phyloP scores from a whole-genome alignment of 768 basidiomycete genomes.

The Trametes punicea region DNA sequence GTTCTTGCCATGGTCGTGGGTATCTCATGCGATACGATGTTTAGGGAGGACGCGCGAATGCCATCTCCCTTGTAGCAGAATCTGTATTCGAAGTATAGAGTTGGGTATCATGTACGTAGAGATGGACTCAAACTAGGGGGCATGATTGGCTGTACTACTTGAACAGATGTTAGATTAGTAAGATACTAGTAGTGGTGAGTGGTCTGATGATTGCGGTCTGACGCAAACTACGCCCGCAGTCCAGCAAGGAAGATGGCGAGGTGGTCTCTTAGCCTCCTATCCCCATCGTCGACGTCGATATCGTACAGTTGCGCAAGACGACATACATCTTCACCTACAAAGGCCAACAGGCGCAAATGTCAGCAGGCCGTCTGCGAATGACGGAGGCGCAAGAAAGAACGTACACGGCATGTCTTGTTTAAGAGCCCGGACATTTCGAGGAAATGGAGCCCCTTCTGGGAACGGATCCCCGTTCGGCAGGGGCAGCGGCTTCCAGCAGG shows the following conservation, averaged over 20 bases:
- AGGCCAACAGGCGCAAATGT: not conserved
- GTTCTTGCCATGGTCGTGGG: too few species aligned
- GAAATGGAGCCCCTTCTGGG: not conserved
- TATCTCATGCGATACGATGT: too few species aligned
- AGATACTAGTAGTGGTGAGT: too few species aligned
- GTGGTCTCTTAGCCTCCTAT: not conserved
- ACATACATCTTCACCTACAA: not conserved
- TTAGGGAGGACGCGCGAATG: too few species aligned
- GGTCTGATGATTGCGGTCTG: not conserved
- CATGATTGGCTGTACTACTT: too few species aligned
- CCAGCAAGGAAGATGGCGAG: not conserved
- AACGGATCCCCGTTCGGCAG: conserved; percentile 4
- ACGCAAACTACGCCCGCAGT: not conserved
- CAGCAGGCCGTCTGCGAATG: not conserved
- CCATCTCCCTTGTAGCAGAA: too few species aligned
- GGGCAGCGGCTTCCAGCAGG: conserved; percentile 1
- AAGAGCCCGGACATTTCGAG: not conserved
- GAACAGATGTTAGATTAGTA: too few species aligned
- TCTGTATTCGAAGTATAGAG: too few species aligned
- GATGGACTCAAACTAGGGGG: too few species aligned
- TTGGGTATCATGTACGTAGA: too few species aligned
- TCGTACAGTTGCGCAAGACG: not conserved
- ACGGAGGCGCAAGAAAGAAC: not conserved
- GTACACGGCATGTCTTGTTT: not conserved
- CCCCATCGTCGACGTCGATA: not conserved